phyloP scores from a whole-genome alignment of 139 green algal species.

The Chlorella sp. region DNA sequence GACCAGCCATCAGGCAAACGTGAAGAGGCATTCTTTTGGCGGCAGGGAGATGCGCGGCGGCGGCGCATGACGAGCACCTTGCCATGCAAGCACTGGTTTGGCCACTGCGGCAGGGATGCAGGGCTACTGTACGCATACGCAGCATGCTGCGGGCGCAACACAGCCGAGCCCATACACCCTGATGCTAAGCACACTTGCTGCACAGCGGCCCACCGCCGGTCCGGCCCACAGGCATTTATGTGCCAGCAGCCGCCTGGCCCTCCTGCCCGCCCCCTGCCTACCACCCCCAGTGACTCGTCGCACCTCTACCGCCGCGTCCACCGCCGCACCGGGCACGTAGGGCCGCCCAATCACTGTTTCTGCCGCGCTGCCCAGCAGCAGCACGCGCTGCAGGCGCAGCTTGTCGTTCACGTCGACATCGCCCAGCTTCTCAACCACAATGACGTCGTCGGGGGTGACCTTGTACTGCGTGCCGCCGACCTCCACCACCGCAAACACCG shows the following conservation, averaged over 20 bases:
- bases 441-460: constrained; percentile 70
- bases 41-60: no score
- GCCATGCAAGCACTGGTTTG: constrained; percentile 81
- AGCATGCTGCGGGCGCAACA: no score
- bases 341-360: constrained; percentile 77
- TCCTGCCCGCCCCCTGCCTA: not conserved
- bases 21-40: no score
- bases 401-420: constrained; percentile 68
- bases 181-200: no score
- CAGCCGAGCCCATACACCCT: no score
- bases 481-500: constrained; percentile 76
- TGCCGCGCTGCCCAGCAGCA: constrained; percentile 61
- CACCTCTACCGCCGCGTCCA: constrained; percentile 67
- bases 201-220: no score
- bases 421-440: constrained; percentile 72
- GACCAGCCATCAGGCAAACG: no score
- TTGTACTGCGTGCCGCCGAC: constrained; percentile 77
- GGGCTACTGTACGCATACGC: no score
- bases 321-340: constrained; percentile 50
- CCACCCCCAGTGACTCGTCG: not conserved
- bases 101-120: no score
- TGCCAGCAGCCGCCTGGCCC: no score
- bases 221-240: no score
- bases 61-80: constrained; percentile 90
- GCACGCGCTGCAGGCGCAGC: constrained; percentile 61